Evolutionary conservation across 23 red algal species (phyloP).

Genomic region (Gracilaria gracilis): DNA sequence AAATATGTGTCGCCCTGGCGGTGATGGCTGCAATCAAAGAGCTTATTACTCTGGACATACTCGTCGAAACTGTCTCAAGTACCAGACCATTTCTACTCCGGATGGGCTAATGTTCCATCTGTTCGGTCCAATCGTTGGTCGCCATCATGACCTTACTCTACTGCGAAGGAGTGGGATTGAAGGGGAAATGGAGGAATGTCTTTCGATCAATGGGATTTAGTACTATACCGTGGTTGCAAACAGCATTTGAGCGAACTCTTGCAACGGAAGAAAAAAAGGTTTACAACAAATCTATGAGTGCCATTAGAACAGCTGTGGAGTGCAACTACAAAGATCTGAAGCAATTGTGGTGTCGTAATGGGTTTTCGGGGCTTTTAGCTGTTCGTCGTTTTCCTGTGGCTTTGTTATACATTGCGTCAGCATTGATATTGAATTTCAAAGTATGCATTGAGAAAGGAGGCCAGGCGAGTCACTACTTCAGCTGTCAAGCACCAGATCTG

Average conservation of each 20-base stretch:
- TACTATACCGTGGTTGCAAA: slow-evolving; percentile 48
- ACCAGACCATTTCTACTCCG: slow-evolving; percentile 52
- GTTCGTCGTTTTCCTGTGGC: slow-evolving; percentile 20
- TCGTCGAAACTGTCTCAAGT: slow-evolving; percentile 19
- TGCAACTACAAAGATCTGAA: slow-evolving; percentile 53
- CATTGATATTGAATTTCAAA: not conserved
- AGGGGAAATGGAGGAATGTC: not conserved
- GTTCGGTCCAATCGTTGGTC: slow-evolving; percentile 27
- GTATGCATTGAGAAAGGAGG: slow-evolving; percentile 15
- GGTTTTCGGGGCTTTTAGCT: not conserved
- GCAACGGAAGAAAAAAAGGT: not conserved
- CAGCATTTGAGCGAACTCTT: not conserved
- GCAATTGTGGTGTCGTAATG: slow-evolving; percentile 7
- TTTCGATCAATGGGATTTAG: slow-evolving; percentile 28
- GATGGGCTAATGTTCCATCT: slow-evolving; percentile 57
- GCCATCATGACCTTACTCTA: slow-evolving; percentile 35
- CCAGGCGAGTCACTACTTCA: not conserved
- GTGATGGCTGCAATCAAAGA: slow-evolving; percentile 8
- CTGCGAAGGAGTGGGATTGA: slow-evolving; percentile 5
- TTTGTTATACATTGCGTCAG: slow-evolving; percentile 2
- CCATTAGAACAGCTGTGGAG: slow-evolving; percentile 1
- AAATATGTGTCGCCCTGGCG: slow-evolving; percentile 25
- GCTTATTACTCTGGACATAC: slow-evolving; percentile 43
- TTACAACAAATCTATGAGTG: not conserved
- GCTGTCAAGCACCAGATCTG: slow-evolving; percentile 1